These are phyloP conservation scores for Backusella circina DNA, from an alignment of 192 early-diverging fungal genomes.

Conservation along the genomic window DNA sequence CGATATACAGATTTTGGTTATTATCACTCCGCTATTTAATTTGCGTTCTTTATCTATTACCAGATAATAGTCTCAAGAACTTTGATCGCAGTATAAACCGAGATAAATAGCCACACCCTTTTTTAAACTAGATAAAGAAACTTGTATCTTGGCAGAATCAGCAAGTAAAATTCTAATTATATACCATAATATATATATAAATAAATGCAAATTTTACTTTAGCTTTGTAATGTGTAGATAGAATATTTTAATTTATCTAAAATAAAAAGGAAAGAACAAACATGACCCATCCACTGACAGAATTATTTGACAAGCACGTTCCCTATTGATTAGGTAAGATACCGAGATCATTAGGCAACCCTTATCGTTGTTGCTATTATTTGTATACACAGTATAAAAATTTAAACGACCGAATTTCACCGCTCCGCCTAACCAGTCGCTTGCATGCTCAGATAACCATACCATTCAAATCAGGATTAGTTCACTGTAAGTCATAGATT, in stretches of 20 bases:
- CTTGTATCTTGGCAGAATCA: neutral
- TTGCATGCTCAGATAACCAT: neutral
- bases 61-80: neutral
- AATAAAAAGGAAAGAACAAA: neutral
- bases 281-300: neutral
- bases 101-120: neutral
- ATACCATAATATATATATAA: neutral
- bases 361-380: neutral
- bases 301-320: neutral
- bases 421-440: neutral
- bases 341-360: neutral
- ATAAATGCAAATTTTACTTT: neutral
- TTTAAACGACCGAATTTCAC: neutral
- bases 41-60: neutral
- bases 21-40: neutral
- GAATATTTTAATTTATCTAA: neutral
- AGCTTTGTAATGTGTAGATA: neutral
- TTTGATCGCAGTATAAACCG: neutral
- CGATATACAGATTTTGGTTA: neutral
- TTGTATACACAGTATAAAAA: neutral
- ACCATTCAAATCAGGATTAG: conserved; percentile 2
- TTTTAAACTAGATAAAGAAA: neutral
- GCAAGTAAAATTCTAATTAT: neutral
- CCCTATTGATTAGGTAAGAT: neutral
- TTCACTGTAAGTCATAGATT: neutral